Evolutionary conservation across 1,284 basidiomycete genomes (phyloP), one percentile per base, ranked within the genome.

Genomic region (Wallemia ichthyophaga): DNA sequence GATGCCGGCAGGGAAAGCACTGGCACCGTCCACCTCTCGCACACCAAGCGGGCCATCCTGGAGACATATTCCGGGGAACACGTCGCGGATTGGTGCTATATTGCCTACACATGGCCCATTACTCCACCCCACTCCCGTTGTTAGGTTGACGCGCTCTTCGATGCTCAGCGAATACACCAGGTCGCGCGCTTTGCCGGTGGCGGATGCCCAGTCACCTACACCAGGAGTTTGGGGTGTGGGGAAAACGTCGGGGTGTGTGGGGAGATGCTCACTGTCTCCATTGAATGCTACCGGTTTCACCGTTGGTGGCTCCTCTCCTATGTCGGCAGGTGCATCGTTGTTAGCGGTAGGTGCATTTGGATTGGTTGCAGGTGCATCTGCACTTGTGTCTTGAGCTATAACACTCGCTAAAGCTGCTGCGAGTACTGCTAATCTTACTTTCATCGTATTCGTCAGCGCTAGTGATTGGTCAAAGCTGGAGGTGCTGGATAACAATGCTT

Each of bases 1-100:
- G 69, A 85, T 78, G 19, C 74, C 82, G 21, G 81, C 75, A 5
- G 83, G 81, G 69, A 84, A 85, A 1, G 75, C 78, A 24, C 78
- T 79, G 5, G 77, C 74, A 21, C 71, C 67, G 65, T 81, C 79
- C 0, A 77, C 75, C 63, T 75, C 75, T 59, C 82, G 73, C 25
- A 83, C 76, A 13, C 82, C 82, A 7, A 78, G 68, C 1, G 73
- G 73, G 13, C 64, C 65, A 62, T 75, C 74, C 62, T 73, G 65
- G 57, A 85, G 71, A 66, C 83, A 86, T 25, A 85, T 71, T 0
- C 82, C 82, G 1, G 75, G 73, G 69, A 81, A 85, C 48, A 73
- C 72, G 61, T 80, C 76, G 1, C 74, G 71, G 56, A 84, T 75
- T 3, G 78, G 68, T 3, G 74, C 74, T 1, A 75, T 82, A 67